Evolutionary conservation across 352 stramenopile species (phyloP), one percentile per base, ranked within the genome.

Genomic region (Pythium periplocum): DNA sequence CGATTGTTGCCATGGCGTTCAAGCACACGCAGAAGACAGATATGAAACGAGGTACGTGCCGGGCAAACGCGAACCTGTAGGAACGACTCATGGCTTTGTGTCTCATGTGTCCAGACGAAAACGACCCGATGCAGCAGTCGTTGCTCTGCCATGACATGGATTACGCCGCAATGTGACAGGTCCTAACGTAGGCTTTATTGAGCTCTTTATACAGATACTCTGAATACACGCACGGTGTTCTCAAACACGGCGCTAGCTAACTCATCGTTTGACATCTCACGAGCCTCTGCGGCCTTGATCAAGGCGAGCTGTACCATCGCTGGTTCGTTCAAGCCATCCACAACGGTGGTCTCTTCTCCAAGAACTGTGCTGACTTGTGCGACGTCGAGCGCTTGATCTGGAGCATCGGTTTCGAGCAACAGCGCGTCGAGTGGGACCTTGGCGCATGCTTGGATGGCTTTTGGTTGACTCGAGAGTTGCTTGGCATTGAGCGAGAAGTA

Each of bases 401-500:
- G 83, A 4, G 80, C 67, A 39, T 93, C 83, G 0, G 80, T 93
- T 57, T 93, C 83, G 7, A 93, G 56, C 33, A 93, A 47, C 47
- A 93, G 55, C 2, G 69, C 35, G 8, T 66, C 50, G 4, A 87
- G 11, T 9, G 80, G 80, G 34, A 87, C 40, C 11, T 63, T 57
- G 2, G 62, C 57, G 12, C 80, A 87, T 12, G 64, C 77, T 2
- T 56, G 39, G 2, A 74, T 62, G 35, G 10, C 57, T 33, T 63
- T 63, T 7, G 50, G 51, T 10, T 6, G 53, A 36, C 51, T 61
- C 7, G 64, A 68, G 46, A 89, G 55, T 44, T 90, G 78, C 60
- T 83, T 86, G n/a, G 68, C 73, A 32, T 88, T 89, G 11, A 93
- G 54, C 4, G 83, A 93, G 48, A 90, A 86, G 49, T 75, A 93